Conservation (phyloP, 352 stramenopile species). For the Phytophthora europaea region DNA sequence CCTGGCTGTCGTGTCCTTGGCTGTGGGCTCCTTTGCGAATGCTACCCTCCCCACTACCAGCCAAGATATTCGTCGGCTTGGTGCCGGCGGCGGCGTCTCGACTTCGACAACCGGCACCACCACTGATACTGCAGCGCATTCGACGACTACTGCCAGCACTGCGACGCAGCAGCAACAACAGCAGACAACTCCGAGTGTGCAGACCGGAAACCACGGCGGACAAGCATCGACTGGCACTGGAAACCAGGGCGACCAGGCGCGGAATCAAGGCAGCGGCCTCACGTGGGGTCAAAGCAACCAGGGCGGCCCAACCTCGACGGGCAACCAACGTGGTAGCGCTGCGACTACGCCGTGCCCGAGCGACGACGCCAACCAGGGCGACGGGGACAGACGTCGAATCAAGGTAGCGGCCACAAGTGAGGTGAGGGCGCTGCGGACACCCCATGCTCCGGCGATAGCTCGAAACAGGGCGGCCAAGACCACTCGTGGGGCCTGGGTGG, state of each 20-base stretch:
- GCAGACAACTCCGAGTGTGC: conserved; percentile 8
- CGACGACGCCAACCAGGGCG: conserved; percentile 14
- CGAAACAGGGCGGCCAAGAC: not conserved
- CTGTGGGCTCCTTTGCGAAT: conserved; percentile 28
- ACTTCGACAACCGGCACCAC: conserved; percentile 32
- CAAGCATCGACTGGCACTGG: not conserved
- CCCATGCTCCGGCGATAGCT: not conserved
- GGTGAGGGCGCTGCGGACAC: not conserved
- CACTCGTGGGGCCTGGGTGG: not conserved
- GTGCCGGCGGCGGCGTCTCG: conserved; percentile 33
- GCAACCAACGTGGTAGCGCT: not conserved
- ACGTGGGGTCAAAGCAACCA: not conserved
- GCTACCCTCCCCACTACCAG: conserved; percentile 22
- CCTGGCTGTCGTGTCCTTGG: conserved; percentile 35
- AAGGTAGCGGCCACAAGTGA: not conserved
- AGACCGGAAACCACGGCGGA: conserved; percentile 14
- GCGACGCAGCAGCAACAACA: conserved; percentile 3
- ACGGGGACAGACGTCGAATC: conserved; percentile 10
- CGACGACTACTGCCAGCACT: conserved; percentile 18
- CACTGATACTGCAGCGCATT: conserved; percentile 7
- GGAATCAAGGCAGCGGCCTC: not conserved
- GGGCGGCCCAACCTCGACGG: not conserved
- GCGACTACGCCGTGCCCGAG: conserved; percentile 11
- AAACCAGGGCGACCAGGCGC: conserved; percentile 4
- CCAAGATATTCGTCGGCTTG: conserved; percentile 29